phyloP scores from a whole-genome alignment of 2,329 filamentous ascomycete species.

The Monilinia vaccinii-corymbosi region DNA sequence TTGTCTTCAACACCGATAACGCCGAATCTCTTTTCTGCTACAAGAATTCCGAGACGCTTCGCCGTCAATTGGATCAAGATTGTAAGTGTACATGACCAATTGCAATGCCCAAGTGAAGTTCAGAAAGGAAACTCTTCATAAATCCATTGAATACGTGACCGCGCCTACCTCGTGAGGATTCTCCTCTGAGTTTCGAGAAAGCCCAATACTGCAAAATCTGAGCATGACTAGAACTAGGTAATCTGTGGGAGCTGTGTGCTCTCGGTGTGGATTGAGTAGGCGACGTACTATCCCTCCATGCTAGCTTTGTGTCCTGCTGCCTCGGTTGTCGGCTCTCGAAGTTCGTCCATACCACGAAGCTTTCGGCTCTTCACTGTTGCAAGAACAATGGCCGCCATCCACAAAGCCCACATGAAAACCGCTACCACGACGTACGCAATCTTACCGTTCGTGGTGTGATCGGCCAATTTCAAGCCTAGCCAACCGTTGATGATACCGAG shows the following conservation, averaged over 20 bases:
- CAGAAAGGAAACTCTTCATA: background rate
- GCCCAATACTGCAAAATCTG: background rate
- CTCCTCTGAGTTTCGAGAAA: background rate
- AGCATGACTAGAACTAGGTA: background rate
- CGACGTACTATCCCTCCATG: background rate
- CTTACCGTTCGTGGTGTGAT: conserved; percentile 33
- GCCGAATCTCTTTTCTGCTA: too few relatives aligned
- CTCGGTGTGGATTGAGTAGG: background rate
- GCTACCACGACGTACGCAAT: conserved; percentile 50
- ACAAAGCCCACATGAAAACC: conserved; percentile 39
- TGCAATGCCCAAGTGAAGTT: background rate
- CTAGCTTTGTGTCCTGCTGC: background rate
- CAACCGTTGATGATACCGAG: conserved; percentile 57
- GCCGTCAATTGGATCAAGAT: too few relatives aligned
- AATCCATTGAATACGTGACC: background rate
- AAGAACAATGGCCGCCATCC: conserved; percentile 31
- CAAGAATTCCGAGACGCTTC: too few relatives aligned
- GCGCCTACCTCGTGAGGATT: background rate
- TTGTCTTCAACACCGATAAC: too few relatives aligned
- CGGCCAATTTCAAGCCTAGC: conserved; percentile 45
- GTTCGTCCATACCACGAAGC: background rate
- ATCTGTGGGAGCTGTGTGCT: background rate
- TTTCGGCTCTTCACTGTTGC: conserved; percentile 3
- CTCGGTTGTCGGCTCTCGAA: too few relatives aligned
- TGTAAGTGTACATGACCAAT: too few relatives aligned